phyloP scores from a whole-genome alignment of 2,329 filamentous ascomycete species.

The Penicillium sp. region DNA sequence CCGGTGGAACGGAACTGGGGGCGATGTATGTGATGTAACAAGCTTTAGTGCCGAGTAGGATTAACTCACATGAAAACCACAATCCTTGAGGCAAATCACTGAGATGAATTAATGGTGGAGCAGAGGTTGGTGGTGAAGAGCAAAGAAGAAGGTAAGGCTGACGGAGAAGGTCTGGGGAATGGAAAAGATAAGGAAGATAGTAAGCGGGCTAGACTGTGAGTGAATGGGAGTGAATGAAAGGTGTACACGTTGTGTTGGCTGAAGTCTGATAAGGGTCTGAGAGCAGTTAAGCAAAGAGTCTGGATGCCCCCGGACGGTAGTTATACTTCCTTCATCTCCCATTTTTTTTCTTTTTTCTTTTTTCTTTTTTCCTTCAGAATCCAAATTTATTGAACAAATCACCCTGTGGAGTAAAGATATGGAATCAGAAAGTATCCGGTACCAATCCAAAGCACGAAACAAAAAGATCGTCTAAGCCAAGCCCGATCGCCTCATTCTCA shows the following conservation, averaged over 20 bases:
- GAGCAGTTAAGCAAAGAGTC: background rate
- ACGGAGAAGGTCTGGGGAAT: background rate
- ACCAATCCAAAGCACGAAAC: background rate
- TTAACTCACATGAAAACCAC: constrained; percentile 13
- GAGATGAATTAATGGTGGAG: background rate
- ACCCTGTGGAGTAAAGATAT: constrained; percentile 20
- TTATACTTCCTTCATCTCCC: background rate
- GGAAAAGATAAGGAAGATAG: background rate
- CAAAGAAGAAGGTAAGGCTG: background rate
- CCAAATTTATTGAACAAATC: background rate
- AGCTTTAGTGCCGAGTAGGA: background rate
- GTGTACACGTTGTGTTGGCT: constrained; percentile 1
- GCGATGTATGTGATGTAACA: constrained; percentile 13
- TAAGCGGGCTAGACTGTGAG: background rate
- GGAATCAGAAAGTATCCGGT: constrained; percentile 5
- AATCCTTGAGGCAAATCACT: background rate
- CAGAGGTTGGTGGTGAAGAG: background rate
- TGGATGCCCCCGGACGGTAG: background rate
- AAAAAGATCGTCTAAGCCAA: constrained; percentile 8
- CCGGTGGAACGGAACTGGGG: constrained; percentile 15
- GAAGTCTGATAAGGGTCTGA: background rate
- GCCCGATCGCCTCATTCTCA: constrained; percentile 19
- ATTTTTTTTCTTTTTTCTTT: background rate
- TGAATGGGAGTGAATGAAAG: background rate
- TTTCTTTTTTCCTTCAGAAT: background rate